These are phyloP conservation scores for Epichloe uncinata DNA, from an alignment of 2,329 filamentous ascomycete species.

Conservation along the genomic window DNA sequence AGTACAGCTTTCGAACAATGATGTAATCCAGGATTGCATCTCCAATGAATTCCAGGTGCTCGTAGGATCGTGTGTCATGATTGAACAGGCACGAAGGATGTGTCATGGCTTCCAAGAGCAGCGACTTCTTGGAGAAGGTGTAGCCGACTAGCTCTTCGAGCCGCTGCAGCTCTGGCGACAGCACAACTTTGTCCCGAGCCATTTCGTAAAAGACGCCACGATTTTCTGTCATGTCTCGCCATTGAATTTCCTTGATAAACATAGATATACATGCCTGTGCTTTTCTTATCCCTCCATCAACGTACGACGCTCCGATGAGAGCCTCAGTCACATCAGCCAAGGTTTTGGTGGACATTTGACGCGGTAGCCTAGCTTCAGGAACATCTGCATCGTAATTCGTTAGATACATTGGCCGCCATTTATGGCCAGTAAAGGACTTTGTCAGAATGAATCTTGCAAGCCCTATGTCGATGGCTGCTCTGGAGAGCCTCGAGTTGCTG, in stretches of 20 bases:
- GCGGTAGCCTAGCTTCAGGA: conserved; percentile 3
- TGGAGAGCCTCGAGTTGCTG: conserved; percentile 59
- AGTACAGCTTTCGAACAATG: conserved; percentile 50
- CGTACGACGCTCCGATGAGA: conserved; percentile 61
- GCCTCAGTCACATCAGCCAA: conserved; percentile 83
- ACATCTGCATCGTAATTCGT: conserved; percentile 17
- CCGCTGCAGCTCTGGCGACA: conserved; percentile 28
- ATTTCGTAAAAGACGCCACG: conserved; percentile 30
- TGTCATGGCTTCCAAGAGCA: conserved; percentile 70
- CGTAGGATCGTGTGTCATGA: conserved; percentile 30
- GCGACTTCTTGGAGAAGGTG: conserved; percentile 49
- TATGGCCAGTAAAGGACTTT: conserved; percentile 50
- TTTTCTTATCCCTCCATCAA: conserved; percentile 52
- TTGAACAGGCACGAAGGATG: conserved; percentile 50
- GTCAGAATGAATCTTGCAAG: conserved; percentile 63
- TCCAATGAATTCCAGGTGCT: conserved; percentile 78
- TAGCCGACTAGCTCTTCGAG: conserved; percentile 60
- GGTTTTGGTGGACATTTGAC: conserved; percentile 56
- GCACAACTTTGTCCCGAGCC: conserved; percentile 20
- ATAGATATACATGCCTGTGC: conserved; percentile 50
- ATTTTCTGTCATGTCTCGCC: conserved; percentile 31
- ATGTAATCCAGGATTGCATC: conserved; percentile 75
- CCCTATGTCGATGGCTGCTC: conserved; percentile 46
- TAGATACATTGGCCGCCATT: conserved; percentile 58
- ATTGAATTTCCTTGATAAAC: conserved; percentile 49